Evolutionary conservation across 2,329 filamentous ascomycete genomes (phyloP), one percentile per base, ranked within the genome.

Genomic region (Cytospora leucostoma): DNA sequence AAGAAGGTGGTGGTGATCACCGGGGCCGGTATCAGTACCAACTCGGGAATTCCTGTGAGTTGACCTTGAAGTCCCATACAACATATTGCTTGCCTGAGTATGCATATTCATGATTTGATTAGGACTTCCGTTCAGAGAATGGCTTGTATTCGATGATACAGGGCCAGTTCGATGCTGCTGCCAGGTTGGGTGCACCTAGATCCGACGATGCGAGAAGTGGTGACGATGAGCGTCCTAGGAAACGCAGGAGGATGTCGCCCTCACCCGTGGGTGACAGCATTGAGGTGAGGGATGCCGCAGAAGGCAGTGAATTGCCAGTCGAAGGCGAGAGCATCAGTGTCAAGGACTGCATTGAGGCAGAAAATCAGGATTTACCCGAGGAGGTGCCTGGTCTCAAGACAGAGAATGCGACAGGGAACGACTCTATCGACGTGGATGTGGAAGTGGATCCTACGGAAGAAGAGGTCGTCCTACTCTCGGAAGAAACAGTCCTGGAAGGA

Each of bases 41-140:
- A 90, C 72, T 90, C 87, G 66, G 89, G 89, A 61, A 91, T 91
- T 71, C 88, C 88, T 57, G 88, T 91, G 78, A 71, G 82, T 73
- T 10, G 13, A 11, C n/a, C 4, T 1, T 47, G n/a, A 5, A 21
- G 11, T 21, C 1, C 27, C 21, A 47, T 47, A 6, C n/a, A 7
- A 17, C 10, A n/a, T 50, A 11, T n/a, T 19, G 2, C 32, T 5
- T n/a, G 19, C 4, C 32, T 38, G 40, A 32, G 19, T 38, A 38
- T 44, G 17, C 57, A 56, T 38, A 38, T 64, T 57, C 69, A 66
- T 65, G 38, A 33, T 44, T 3, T 34, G 15, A 27, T 4, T 67
- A 89, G 87, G 88, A 91, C 68, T 91, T 91, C 67, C 87, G 88
- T 49, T 90, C 88, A 1, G 84, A 90, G 70, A 86, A 91, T 73